phyloP scores from a whole-genome alignment of 75 land plant species.

The Picea glauca region DNA sequence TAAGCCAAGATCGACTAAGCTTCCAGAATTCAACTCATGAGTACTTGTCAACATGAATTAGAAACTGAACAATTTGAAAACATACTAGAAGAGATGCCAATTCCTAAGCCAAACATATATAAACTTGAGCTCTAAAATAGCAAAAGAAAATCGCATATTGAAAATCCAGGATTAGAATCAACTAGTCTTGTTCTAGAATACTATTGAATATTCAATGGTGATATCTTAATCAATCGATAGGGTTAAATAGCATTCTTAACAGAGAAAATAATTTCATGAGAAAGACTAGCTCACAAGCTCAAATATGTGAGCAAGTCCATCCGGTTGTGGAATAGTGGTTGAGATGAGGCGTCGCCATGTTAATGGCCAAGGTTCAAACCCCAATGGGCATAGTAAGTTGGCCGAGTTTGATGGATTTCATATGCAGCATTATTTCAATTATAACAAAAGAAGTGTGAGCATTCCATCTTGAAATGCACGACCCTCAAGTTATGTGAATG shows the following conservation, averaged over 20 bases:
- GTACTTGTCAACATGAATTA: background rate
- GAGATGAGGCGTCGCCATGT: no score
- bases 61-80: background rate
- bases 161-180: background rate
- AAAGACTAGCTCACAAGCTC: background rate
- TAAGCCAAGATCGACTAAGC: background rate
- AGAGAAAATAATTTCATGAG: background rate
- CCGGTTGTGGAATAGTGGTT: no score
- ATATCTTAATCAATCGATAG: background rate
- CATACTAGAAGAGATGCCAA: background rate
- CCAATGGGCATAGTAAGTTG: no score
- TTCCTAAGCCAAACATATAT: background rate
- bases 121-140: background rate
- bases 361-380: no score
- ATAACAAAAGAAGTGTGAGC: no score
- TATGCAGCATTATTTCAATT: no score
- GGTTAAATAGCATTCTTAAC: background rate
- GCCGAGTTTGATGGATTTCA: no score
- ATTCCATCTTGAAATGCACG: background rate
- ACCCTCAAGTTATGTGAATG: background rate
- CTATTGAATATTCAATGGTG: background rate
- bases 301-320: background rate
- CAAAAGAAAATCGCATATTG: background rate
- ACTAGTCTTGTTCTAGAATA: background rate
- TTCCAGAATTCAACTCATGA: background rate